These are phyloP conservation scores for Hippophae tibetana DNA, from an alignment of 306 rosid species.

Conservation along the genomic window DNA sequence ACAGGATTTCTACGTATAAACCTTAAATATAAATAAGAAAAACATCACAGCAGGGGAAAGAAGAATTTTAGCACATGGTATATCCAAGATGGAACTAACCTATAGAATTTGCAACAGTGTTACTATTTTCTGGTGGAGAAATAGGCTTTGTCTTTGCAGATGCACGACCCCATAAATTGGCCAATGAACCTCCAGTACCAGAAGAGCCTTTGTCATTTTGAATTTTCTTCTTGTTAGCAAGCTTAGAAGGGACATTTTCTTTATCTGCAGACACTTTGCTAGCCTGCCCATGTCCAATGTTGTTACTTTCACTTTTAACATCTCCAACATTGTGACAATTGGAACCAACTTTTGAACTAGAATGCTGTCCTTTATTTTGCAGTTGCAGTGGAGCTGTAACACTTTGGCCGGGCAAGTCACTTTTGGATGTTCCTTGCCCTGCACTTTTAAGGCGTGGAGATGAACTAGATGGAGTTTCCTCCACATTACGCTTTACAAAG, in stretches of 20 bases:
- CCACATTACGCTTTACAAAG: slow-evolving; percentile 49
- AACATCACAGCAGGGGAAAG: too few relatives aligned
- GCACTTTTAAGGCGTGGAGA: slow-evolving; percentile 29
- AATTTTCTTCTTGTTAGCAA: slow-evolving; percentile 54
- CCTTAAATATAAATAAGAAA: too few relatives aligned
- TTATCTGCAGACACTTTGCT: slow-evolving; percentile 40
- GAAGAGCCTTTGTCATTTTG: slow-evolving; percentile 55
- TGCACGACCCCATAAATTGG: slow-evolving; percentile 74
- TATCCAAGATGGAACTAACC: slow-evolving; percentile 38
- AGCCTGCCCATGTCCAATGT: slow-evolving; percentile 35
- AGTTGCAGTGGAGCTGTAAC: slow-evolving; percentile 21
- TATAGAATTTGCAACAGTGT: slow-evolving; percentile 25
- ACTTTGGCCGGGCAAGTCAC: slow-evolving; percentile 16
- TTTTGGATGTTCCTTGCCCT: slow-evolving; percentile 30
- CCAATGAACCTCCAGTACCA: slow-evolving; percentile 61
- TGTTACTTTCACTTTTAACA: slow-evolving; percentile 46
- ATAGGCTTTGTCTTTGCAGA: slow-evolving; percentile 57
- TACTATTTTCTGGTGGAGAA: slow-evolving; percentile 33
- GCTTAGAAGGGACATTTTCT: slow-evolving; percentile 36
- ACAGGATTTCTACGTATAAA: neutral
- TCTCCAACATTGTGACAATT: slow-evolving; percentile 36
- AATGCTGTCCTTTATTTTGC: slow-evolving; percentile 25
- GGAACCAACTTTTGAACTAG: slow-evolving; percentile 32
- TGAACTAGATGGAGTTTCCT: slow-evolving; percentile 29
- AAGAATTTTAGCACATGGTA: too few relatives aligned